phyloP scores from a whole-genome alignment of 495 filamentous ascomycete species.

The Cairneyella variabilis region DNA sequence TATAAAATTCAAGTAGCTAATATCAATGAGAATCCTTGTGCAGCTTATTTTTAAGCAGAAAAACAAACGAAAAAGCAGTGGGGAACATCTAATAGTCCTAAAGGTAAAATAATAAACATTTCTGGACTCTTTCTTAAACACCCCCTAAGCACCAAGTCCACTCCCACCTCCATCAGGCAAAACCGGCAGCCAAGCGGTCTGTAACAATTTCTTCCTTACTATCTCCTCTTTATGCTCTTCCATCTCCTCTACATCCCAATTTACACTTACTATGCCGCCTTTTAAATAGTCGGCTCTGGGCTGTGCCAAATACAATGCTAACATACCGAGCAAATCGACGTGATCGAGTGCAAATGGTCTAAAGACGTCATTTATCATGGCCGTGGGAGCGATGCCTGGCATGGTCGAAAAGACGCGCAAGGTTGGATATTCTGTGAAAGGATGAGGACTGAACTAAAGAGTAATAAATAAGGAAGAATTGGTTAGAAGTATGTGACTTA shows the following conservation, averaged over 20 bases:
- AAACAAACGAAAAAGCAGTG: too few species aligned
- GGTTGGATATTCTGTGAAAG: constrained; percentile 12
- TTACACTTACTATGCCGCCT: constrained; percentile 34
- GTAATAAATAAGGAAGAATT: not conserved
- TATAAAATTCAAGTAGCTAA: too few species aligned
- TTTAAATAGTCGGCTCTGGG: constrained; percentile 34
- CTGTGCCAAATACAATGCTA: constrained; percentile 36
- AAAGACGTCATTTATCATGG: constrained; percentile 20
- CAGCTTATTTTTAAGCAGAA: too few species aligned
- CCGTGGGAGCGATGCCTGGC: constrained; percentile 38
- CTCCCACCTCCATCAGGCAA: constrained; percentile 4
- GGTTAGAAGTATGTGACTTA: not conserved
- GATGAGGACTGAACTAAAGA: not conserved
- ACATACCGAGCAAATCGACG: constrained; percentile 31
- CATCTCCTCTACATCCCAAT: constrained; percentile 43
- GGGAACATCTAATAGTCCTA: not conserved
- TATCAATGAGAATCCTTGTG: too few species aligned
- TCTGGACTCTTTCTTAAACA: not conserved
- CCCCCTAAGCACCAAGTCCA: constrained; percentile 3
- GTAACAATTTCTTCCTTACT: constrained; percentile 32
- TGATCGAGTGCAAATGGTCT: constrained; percentile 35
- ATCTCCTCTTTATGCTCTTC: constrained; percentile 36
- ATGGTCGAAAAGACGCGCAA: constrained; percentile 36
- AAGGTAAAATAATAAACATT: not conserved
- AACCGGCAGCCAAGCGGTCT: constrained; percentile 19